Evolutionary conservation across 78 protist species (phyloP).

Genomic region (Ministeria vibrans): DNA sequence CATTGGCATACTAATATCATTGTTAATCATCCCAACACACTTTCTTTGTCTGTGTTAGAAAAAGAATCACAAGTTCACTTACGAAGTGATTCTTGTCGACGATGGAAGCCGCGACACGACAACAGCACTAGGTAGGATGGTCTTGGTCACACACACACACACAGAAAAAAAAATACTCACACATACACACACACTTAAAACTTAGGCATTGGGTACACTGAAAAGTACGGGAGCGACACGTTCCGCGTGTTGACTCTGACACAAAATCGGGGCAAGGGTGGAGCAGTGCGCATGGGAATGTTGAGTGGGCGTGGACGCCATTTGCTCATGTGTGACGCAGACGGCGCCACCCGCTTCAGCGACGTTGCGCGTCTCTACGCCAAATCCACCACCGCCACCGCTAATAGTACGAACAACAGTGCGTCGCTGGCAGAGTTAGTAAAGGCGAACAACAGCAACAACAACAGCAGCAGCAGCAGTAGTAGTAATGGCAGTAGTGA

Average conservation of each 20-base stretch:
- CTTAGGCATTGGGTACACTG: neutral
- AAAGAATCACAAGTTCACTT: constrained; percentile 5
- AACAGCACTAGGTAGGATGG: neutral
- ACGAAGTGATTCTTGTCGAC: constrained; percentile 39
- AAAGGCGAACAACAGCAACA: no score
- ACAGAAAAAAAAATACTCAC: neutral
- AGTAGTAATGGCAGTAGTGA: no score
- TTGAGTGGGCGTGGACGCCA: constrained; percentile 20
- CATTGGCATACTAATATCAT: neutral
- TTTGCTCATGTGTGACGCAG: constrained; percentile 40
- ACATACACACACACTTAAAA: neutral
- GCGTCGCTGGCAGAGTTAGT: no score
- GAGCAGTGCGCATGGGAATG: constrained; percentile 32
- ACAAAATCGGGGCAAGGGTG: constrained; percentile 54
- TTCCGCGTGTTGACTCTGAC: constrained; percentile 19
- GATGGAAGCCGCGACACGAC: constrained; percentile 51
- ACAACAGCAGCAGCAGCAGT: no score
- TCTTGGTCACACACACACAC: no score
- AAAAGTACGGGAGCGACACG: neutral
- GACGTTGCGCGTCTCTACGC: constrained; percentile 4
- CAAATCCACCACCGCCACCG: neutral
- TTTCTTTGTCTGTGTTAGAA: neutral
- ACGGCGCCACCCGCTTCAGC: constrained; percentile 34
- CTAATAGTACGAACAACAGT: no score
- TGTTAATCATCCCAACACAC: neutral